Percentiles rank a stretch among this genome's conserved stretches.
phyloP scores from a whole-genome alignment of 805 yeast species.

The Starmerella stigmatis region DNA sequence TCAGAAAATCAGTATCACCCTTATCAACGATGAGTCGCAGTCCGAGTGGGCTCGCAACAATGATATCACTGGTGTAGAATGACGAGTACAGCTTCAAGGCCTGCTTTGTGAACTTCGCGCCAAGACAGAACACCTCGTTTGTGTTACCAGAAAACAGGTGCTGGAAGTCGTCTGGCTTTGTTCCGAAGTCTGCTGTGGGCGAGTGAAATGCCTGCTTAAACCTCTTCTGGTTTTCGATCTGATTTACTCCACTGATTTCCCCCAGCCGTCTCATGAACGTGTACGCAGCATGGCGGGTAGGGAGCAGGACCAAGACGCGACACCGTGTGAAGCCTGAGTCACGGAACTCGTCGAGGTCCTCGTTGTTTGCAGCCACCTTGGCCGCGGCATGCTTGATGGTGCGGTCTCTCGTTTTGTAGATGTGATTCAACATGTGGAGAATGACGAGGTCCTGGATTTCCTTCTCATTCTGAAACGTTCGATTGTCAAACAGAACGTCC shows the following conservation, averaged over 20 bases:
- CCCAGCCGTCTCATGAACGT: constrained; percentile 55
- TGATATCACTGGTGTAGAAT: constrained; percentile 73
- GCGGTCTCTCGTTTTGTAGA: constrained; percentile 78
- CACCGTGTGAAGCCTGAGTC: constrained; percentile 97
- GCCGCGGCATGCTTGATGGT: constrained; percentile 60
- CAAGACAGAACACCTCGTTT: constrained; percentile 82
- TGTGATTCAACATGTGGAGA: constrained; percentile 70
- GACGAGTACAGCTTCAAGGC: constrained; percentile 73
- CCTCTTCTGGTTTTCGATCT: constrained; percentile 69
- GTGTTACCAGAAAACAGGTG: constrained; percentile 77
- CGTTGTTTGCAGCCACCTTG: constrained; percentile 27
- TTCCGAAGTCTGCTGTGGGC: constrained; percentile 38
- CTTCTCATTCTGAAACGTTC: constrained; percentile 39
- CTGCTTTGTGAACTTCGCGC: constrained; percentile 84
- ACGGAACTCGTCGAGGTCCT: constrained; percentile 42
- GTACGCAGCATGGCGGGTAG: constrained; percentile 72
- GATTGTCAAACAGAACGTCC: constrained; percentile 55
- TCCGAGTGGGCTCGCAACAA: constrained; percentile 88
- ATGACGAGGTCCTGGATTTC: constrained; percentile 53
- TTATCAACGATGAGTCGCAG: constrained; percentile 62
- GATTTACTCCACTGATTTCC: constrained; percentile 53
- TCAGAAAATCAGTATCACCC: constrained; percentile 68
- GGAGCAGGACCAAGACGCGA: constrained; percentile 68
- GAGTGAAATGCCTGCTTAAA: constrained; percentile 61
- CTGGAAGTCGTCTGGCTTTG: constrained; percentile 76